Evolutionary conservation across 805 yeast genomes (phyloP), one percentile per base, ranked within the genome.

Genomic region (Saccharomycopsis amapae): DNA sequence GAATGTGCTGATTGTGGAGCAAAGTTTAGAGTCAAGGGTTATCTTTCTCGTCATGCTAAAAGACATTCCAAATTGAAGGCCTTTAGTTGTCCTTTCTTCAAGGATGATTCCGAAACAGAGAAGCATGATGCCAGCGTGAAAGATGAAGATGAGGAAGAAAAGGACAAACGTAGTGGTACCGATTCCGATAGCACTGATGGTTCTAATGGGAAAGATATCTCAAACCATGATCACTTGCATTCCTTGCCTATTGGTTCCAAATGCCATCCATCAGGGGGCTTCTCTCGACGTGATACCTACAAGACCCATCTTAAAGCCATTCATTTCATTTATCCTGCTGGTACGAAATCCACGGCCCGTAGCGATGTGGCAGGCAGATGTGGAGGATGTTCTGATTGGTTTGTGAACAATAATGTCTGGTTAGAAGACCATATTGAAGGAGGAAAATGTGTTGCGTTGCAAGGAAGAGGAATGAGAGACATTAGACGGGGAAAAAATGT

Each of bases 231-330:
- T n/a, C n/a, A n/a, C n/a, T n/a, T n/a, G n/a, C n/a, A n/a, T n/a
- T n/a, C 6, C 22, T 22, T 5, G 13, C 17, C 24, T 12, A 13
- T 38, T 53, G 58, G 44, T 38, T 49, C 25, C 19, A 52, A 72
- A 52, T 87, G 96, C 59, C 96, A 88, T 60, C 75, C 76, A 44
- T 77, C 86, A 5, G 97, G 97, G 4, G 79, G 84, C 25, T 88
- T 88, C 57, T 79, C 88, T 10, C 72, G 97, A 42, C 84, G 96
- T 60, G 97, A 88, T 60, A 88, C 97, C 3, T 88, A 78, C 65
- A 88, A 88, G 59, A 88, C 88, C 63, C 97, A 88, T 63, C 68
- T 88, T 51, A 85, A 85, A 61, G 94, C 96, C 1, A 72, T 88
- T 51, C 97, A 88, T 59, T 88, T 88, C 61, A 82, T 77, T 53